phyloP scores from a whole-genome alignment of 148 eudicot genomes.

The Selenicereus undatus region DNA sequence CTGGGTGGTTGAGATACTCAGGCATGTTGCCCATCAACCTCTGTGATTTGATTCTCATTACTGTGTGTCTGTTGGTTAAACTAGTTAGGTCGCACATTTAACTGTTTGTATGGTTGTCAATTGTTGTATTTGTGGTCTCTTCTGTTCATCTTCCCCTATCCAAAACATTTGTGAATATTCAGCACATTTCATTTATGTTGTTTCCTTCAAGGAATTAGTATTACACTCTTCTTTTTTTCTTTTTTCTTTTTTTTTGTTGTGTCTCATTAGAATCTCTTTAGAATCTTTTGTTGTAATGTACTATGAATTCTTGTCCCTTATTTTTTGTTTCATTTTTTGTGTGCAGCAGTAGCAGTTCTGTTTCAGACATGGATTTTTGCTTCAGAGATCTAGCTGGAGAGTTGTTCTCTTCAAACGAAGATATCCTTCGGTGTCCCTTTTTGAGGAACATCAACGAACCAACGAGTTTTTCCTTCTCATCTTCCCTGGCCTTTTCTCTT shows the following conservation, averaged over 20 bases:
- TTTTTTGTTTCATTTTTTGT: neutral
- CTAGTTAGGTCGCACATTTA: neutral
- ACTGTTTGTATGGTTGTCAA: neutral
- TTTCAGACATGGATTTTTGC: constrained; percentile 55
- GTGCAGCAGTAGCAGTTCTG: constrained; percentile 12
- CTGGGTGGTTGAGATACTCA: neutral
- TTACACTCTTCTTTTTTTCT: neutral
- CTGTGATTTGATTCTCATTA: neutral
- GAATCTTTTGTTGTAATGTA: neutral
- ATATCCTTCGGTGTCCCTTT: constrained; percentile 73
- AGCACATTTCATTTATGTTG: neutral
- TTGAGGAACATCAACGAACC: constrained; percentile 89
- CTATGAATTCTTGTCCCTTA: neutral
- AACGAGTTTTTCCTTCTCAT: constrained; percentile 72
- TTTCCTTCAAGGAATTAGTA: neutral
- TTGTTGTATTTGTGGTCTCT: neutral
- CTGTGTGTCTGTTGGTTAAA: neutral
- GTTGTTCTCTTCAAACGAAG: constrained; percentile 48
- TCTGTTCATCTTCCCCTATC: neutral
- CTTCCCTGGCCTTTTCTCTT: constrained; percentile 56
- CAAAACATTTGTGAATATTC: neutral
- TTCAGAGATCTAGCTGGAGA: constrained; percentile 45
- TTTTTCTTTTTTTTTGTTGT: neutral
- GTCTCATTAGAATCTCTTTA: no score
- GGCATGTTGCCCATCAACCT: neutral